Conservation (phyloP, 495 filamentous ascomycete species). For the Hypoxylon lienhwacheense region DNA sequence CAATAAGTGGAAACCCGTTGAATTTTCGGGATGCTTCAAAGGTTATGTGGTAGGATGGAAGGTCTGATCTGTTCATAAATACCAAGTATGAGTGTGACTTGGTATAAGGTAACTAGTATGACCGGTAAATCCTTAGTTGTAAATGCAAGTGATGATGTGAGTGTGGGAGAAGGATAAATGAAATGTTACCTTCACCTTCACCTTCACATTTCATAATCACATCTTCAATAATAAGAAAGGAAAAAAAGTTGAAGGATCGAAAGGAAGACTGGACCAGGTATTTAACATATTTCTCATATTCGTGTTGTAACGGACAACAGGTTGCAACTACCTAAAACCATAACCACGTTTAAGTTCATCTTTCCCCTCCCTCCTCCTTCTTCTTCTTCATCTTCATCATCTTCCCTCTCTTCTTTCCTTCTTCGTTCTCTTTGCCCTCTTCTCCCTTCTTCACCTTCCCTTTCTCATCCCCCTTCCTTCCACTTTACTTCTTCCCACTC, state of each 20-base stretch:
- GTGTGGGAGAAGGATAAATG: not conserved
- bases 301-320: constrained; percentile 2
- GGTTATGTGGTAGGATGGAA: too few species aligned
- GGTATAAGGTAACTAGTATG: too few species aligned
- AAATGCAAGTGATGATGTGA: constrained; percentile 11
- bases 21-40: constrained; percentile 7
- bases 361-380: not conserved
- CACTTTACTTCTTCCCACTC: not conserved
- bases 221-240: too few species aligned
- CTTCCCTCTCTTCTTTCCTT: not conserved
- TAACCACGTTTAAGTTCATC: constrained; percentile 24
- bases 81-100: too few species aligned
- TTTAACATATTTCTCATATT: constrained; percentile 28
- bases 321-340: constrained; percentile 16
- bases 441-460: too few species aligned
- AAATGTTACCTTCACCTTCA: too few species aligned
- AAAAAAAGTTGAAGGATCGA: too few species aligned
- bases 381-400: not conserved
- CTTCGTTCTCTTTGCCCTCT: not conserved
- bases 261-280: constrained; percentile 27
- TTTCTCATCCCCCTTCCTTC: not conserved
- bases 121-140: too few species aligned
- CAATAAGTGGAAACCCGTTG: not conserved
- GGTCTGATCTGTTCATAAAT: too few species aligned
- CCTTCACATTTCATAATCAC: too few species aligned